A percentile compares a stretch with the other conserved stretches of the same genome.
These are phyloP conservation scores for Umbelopsis sp. DNA, from an alignment of 192 early-diverging fungal genomes.

Conservation along the genomic window DNA sequence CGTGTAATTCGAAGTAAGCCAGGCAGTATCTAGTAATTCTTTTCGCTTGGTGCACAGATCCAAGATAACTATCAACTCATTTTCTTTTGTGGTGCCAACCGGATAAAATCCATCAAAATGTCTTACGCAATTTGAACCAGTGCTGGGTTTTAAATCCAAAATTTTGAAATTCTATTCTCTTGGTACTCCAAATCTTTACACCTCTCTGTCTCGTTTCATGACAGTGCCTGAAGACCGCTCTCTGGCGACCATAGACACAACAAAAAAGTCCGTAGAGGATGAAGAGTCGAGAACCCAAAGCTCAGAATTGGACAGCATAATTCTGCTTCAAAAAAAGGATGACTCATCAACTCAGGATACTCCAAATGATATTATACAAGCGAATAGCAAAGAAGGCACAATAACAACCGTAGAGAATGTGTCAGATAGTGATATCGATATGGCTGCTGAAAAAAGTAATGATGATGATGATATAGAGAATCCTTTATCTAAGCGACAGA, in stretches of 20 bases:
- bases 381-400: not conserved
- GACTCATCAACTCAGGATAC: not conserved
- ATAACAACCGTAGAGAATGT: not conserved
- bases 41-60: no score
- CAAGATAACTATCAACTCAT: no score
- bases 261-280: not conserved
- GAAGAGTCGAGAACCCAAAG: not conserved
- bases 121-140: no score
- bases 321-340: not conserved
- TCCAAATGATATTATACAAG: not conserved
- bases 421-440: not conserved
- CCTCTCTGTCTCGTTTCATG: slow-evolving; percentile 4
- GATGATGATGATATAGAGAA: not conserved
- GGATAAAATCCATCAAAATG: no score
- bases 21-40: no score
- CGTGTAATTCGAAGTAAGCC: no score
- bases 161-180: not conserved
- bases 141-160: not conserved
- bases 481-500: not conserved
- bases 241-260: not conserved
- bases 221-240: not conserved
- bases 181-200: not conserved
- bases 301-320: not conserved
- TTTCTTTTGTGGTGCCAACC: no score
- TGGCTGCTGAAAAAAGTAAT: not conserved